Evolutionary conservation across 2,329 filamentous ascomycete species (phyloP).

Genomic region (Sporothrix inflata): DNA sequence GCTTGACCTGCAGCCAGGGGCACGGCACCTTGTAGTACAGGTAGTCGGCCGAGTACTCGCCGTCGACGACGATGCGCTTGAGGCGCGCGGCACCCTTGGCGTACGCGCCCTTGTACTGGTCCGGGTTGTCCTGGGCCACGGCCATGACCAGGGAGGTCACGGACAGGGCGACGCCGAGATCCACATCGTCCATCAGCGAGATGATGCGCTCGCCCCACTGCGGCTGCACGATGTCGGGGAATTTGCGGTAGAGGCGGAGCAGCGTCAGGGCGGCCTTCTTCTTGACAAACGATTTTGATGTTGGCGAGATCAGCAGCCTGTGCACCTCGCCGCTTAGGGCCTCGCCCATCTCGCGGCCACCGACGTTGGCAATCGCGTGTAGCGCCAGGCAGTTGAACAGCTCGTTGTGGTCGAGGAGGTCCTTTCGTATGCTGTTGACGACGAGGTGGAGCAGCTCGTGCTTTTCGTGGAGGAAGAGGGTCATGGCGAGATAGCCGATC

Average conservation of each 20-base stretch:
- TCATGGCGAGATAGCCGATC: slow-evolving; percentile 97
- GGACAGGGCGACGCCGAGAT: slow-evolving; percentile 91
- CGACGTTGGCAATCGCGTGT: slow-evolving; percentile 97
- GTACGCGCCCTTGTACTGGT: slow-evolving; percentile 92
- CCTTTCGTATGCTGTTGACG: slow-evolving; percentile 97
- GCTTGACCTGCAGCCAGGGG: slow-evolving; percentile 96
- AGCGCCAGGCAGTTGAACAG: slow-evolving; percentile 95
- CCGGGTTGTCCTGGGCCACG: slow-evolving; percentile 88
- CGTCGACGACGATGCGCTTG: slow-evolving; percentile 88
- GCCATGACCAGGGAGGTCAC: slow-evolving; percentile 96
- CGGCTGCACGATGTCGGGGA: slow-evolving; percentile 88
- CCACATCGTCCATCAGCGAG: slow-evolving; percentile 95
- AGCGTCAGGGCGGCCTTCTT: slow-evolving; percentile 97
- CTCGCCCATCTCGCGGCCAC: slow-evolving; percentile 95
- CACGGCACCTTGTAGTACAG: slow-evolving; percentile 99
- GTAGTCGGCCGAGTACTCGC: slow-evolving; percentile 87
- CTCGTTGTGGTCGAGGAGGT: slow-evolving; percentile 92
- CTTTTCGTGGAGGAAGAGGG: slow-evolving; percentile 93
- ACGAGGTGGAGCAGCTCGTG: slow-evolving; percentile 95
- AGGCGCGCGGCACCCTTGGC: slow-evolving; percentile 88
- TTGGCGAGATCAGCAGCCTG: slow-evolving; percentile 86
- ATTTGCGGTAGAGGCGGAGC: slow-evolving; percentile 90
- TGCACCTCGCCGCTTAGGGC: slow-evolving; percentile 91
- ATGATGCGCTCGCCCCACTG: slow-evolving; percentile 99
- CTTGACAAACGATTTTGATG: slow-evolving; percentile 96